Evolutionary conservation across 2,329 filamentous ascomycete species (phyloP), one percentile per base, ranked within the genome.

Genomic region (Verticillium nonalfalfae): DNA sequence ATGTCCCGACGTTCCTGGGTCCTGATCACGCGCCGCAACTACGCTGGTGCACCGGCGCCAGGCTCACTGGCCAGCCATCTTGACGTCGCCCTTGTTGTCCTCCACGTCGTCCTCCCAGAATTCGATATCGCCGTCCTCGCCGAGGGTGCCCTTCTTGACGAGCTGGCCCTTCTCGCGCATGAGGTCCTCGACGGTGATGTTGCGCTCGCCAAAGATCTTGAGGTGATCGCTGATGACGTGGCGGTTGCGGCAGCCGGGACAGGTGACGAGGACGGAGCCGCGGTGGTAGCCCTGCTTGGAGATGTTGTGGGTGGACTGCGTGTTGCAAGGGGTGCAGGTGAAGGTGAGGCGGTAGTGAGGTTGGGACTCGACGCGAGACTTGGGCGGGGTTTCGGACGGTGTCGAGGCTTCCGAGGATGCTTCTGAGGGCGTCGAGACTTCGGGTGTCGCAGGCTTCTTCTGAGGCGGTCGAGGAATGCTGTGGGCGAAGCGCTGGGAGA

Each of bases 241-340:
- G 31, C 93, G 85, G 72, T 91, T 93, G 70, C 88, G 87, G 76
- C 95, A 99, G 3, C 81, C 79, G 0, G 95, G 94, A 72, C 95
- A 99, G 38, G 89, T 89, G 66, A 98, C 93, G 61, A 99, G 80
- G 4, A 95, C 89, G 1, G 92, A 94, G 39, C 95, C 95, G 65
- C 88, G 82, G 75, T 98, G 93, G 73, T 99, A 99, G 36, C 92
- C 95, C 72, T 98, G 95, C 75, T 98, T 97, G 35, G 91, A 92
- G 68, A 99, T 81, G 58, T 84, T 84, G 77, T 99, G 96, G 13
- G 87, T 83, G n/a, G 91, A 96, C 62, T 93, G 89, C 39, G 84
- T 79, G 56, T 82, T 80, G 77, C 95, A 99, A 36, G 91, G 91
- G 62, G 90, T 88, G 83, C 95, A 99, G 67, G 95, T 99, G 74